These are phyloP conservation scores for Aspergillus persii DNA, from an alignment of 2,329 filamentous ascomycete species.

Conservation along the genomic window DNA sequence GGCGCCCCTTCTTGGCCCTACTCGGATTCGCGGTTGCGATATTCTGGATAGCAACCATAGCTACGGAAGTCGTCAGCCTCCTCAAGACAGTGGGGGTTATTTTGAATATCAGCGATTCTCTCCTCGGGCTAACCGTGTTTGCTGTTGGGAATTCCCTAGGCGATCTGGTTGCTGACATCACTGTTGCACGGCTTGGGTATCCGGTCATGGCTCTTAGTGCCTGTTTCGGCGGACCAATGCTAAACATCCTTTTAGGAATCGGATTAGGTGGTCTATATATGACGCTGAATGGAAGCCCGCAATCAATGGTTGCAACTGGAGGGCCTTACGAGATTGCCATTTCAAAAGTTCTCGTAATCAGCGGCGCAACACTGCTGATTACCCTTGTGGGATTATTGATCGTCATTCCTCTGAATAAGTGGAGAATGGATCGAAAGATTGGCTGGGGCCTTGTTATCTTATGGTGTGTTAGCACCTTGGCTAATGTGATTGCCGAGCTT, in stretches of 20 bases:
- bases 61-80: conserved; percentile 91
- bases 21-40: conserved; percentile 88
- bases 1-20: conserved; percentile 78
- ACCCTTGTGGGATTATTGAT: conserved; percentile 77
- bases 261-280: conserved; percentile 90
- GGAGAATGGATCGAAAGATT: conserved; percentile 79
- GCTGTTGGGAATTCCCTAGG: conserved; percentile 94
- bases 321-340: conserved; percentile 79
- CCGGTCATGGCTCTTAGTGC: conserved; percentile 94
- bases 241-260: conserved; percentile 93
- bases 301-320: conserved; percentile 10
- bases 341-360: conserved; percentile 79
- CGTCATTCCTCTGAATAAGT: conserved; percentile 78
- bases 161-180: conserved; percentile 91
- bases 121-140: conserved; percentile 92
- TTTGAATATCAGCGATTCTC: conserved; percentile 87
- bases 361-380: conserved; percentile 75
- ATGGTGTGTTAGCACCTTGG: conserved; percentile 75
- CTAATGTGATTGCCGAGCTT: conserved; percentile 80
- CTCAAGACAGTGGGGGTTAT: conserved; percentile 92
- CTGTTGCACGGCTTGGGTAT: conserved; percentile 86
- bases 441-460: conserved; percentile 76
- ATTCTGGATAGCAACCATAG: conserved; percentile 94
- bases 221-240: conserved; percentile 97
- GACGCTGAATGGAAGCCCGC: conserved; percentile 58